Evolutionary conservation across 345 rosid species (phyloP).

Genomic region (Carallia brachiata): DNA sequence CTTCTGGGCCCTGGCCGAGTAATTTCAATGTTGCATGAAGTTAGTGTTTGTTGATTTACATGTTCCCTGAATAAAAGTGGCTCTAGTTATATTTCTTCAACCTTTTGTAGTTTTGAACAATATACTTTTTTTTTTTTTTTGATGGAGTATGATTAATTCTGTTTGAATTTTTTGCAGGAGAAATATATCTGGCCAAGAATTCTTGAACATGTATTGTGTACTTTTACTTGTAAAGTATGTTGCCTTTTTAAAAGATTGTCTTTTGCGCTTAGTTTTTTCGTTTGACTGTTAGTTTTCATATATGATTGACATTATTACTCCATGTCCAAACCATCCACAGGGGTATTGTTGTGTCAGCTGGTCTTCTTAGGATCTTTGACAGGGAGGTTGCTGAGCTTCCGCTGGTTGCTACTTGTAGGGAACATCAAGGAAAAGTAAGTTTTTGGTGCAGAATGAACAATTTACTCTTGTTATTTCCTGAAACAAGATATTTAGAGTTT

Average conservation of each 20-base stretch:
- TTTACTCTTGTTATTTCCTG: background rate
- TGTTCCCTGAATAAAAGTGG: no score
- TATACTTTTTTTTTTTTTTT: conserved; percentile 10
- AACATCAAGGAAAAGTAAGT: conserved; percentile 88
- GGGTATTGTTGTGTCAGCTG: conserved; percentile 88
- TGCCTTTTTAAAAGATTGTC: background rate
- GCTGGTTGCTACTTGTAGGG: conserved; percentile 85
- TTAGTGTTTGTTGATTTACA: no score
- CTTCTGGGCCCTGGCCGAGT: no score
- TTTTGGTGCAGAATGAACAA: background rate
- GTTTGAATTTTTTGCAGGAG: conserved; percentile 52
- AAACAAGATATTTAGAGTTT: background rate
- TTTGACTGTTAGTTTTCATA: background rate
- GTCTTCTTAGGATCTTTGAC: conserved; percentile 87
- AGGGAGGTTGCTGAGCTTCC: conserved; percentile 97
- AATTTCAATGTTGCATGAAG: no score
- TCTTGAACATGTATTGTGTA: conserved; percentile 85
- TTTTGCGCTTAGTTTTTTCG: background rate
- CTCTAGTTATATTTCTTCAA: background rate
- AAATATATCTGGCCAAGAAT: conserved; percentile 97
- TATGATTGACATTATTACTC: background rate
- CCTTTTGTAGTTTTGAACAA: background rate
- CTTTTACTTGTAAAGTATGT: conserved; percentile 73
- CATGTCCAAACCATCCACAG: conserved; percentile 35
- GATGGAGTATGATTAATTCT: background rate